These are phyloP conservation scores for Streptanthus diversifolius DNA, from an alignment of 345 rosid genomes.

Conservation along the genomic window DNA sequence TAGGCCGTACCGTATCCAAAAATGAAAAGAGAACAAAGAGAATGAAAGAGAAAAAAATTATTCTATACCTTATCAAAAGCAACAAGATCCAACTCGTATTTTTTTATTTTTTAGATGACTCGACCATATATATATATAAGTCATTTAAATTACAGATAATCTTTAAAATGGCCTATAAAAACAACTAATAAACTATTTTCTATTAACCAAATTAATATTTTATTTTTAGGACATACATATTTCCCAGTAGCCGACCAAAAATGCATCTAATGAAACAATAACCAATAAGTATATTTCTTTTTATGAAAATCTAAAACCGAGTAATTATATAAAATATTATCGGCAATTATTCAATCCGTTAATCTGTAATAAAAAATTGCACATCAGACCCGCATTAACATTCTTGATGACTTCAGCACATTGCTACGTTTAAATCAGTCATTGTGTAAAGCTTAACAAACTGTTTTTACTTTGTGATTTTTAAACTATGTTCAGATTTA, in stretches of 20 bases:
- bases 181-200: not conserved
- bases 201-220: not conserved
- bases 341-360: not conserved
- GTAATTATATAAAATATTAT: not conserved
- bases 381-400: not conserved
- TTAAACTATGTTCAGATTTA: not conserved
- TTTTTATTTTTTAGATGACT: not conserved
- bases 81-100: slow-evolving; percentile 57
- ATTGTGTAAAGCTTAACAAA: not conserved
- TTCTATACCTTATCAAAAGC: slow-evolving; percentile 47
- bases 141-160: not conserved
- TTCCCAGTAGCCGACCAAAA: not conserved
- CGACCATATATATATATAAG: not conserved
- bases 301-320: not conserved
- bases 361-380: not conserved
- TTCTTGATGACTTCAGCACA: not conserved
- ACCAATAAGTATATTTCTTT: not conserved
- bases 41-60: not conserved
- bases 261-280: not conserved
- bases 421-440: not conserved
- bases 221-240: not conserved
- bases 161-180: not conserved
- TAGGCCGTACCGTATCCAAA: slow-evolving; percentile 18
- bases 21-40: not conserved
- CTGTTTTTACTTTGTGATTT: not conserved